phyloP scores from a whole-genome alignment of 768 basidiomycete genomes.

The Lentinula detonsa region DNA sequence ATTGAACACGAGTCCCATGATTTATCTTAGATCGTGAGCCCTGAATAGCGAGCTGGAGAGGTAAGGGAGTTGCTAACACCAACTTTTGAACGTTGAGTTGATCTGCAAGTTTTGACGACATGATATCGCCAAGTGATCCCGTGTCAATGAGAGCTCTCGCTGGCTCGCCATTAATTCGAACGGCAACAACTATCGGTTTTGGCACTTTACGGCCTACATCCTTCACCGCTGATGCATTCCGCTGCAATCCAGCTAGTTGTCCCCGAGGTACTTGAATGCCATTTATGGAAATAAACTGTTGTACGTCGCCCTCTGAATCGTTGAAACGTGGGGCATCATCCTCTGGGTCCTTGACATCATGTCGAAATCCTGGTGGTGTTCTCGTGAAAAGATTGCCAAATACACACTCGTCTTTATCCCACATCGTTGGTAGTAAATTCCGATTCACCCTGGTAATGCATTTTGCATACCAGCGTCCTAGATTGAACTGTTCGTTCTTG shows the following conservation, averaged over 20 bases:
- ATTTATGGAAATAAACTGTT: constrained; percentile 4
- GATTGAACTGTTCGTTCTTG: too few relatives aligned
- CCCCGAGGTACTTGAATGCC: constrained; percentile 16
- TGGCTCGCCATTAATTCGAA: constrained; percentile 25
- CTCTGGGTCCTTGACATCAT: too few relatives aligned
- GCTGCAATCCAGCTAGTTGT: constrained; percentile 10
- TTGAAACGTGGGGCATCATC: too few relatives aligned
- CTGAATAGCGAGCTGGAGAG: constrained; percentile 32
- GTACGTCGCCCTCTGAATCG: too few relatives aligned
- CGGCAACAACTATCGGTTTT: constrained; percentile 24
- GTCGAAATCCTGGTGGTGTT: too few relatives aligned
- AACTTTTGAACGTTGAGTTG: constrained; percentile 24
- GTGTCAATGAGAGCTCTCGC: constrained; percentile 29
- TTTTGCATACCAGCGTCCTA: too few relatives aligned
- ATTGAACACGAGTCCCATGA: constrained; percentile 11
- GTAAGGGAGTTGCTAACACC: constrained; percentile 23
- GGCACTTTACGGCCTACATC: constrained; percentile 16
- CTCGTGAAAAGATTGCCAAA: too few relatives aligned
- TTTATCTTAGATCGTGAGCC: constrained; percentile 35
- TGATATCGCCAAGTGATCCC: constrained; percentile 35
- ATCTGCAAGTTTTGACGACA: constrained; percentile 27
- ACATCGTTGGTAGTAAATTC: too few relatives aligned
- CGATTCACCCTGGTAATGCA: too few relatives aligned
- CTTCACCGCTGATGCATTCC: constrained; percentile 17
- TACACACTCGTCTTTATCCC: too few relatives aligned